Evolutionary conservation across 352 stramenopile species (phyloP).

Genomic region (Pythium volutum): DNA sequence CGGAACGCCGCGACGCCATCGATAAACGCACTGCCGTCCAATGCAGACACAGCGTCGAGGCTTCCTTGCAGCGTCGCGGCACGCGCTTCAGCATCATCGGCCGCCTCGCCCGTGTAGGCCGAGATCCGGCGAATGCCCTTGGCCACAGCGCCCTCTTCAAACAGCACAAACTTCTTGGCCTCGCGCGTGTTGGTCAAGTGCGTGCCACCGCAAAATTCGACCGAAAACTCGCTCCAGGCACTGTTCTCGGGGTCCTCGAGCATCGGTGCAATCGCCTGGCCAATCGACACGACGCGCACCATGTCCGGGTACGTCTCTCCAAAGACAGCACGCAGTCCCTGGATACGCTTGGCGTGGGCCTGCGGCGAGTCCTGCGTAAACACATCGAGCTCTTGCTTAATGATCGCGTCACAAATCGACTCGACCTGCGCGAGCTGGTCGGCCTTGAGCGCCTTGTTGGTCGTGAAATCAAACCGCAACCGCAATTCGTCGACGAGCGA

Average conservation of each 20-base stretch:
- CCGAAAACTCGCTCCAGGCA: slow-evolving; percentile 90
- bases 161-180: slow-evolving; percentile 95
- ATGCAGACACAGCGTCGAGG: slow-evolving; percentile 72
- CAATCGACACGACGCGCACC: slow-evolving; percentile 96
- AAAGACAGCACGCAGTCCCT: slow-evolving; percentile 97
- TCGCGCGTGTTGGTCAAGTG: slow-evolving; percentile 96
- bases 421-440: slow-evolving; percentile 89
- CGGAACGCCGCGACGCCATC: slow-evolving; percentile 91
- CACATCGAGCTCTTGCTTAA: slow-evolving; percentile 90
- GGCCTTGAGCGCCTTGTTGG: slow-evolving; percentile 93
- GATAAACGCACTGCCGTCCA: slow-evolving; percentile 72
- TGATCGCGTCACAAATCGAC: slow-evolving; percentile 84
- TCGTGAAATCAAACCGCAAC: slow-evolving; percentile 98
- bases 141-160: slow-evolving; percentile 95
- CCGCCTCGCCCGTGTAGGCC: slow-evolving; percentile 90
- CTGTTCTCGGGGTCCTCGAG: slow-evolving; percentile 87
- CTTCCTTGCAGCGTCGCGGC: slow-evolving; percentile 78
- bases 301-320: slow-evolving; percentile 99
- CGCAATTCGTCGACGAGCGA: slow-evolving; percentile 97
- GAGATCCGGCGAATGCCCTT: slow-evolving; percentile 98
- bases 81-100: slow-evolving; percentile 83
- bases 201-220: slow-evolving; percentile 99
- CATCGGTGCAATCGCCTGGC: slow-evolving; percentile 71
- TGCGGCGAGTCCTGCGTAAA: slow-evolving; percentile 92
- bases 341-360: slow-evolving; percentile 92